Percentiles rank a stretch among this genome's conserved stretches.
Evolutionary conservation across 306 rosid genomes (phyloP).

Genomic region (Fragaria iinumae): DNA sequence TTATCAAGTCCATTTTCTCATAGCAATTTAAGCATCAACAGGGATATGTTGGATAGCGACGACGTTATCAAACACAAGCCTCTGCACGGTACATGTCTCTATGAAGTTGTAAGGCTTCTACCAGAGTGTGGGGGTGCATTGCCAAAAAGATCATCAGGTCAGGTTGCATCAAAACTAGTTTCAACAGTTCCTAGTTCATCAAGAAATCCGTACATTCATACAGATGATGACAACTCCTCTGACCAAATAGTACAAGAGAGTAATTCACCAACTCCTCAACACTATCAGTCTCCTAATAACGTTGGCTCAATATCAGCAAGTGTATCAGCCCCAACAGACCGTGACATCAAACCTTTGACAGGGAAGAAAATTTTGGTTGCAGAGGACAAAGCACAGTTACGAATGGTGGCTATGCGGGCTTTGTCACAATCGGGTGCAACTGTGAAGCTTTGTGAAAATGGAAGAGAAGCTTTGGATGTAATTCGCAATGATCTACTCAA

Average conservation of each 20-base stretch:
- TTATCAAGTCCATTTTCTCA: constrained; percentile 44
- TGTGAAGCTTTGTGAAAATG: constrained; percentile 52
- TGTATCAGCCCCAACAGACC: neutral
- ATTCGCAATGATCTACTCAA: constrained; percentile 36
- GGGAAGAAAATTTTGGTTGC: constrained; percentile 65
- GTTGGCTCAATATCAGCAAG: constrained; percentile 13
- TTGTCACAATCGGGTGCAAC: constrained; percentile 50
- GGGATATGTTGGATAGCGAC: constrained; percentile 27
- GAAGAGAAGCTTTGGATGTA: constrained; percentile 46
- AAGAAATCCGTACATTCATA: neutral
- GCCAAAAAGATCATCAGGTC: constrained; percentile 17
- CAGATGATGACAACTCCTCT: neutral
- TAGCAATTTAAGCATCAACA: constrained; percentile 11
- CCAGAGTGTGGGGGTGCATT: constrained; percentile 66
- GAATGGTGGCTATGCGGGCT: constrained; percentile 28
- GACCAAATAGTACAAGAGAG: constrained; percentile 5
- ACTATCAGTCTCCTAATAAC: neutral
- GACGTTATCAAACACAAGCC: constrained; percentile 56
- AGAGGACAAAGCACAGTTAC: constrained; percentile 40
- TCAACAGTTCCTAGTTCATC: constrained; percentile 7
- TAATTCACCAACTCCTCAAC: neutral
- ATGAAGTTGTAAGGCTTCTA: constrained; percentile 54
- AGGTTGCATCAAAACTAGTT: constrained; percentile 1
- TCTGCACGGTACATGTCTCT: constrained; percentile 61
- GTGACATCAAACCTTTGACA: constrained; percentile 28